Conservation (phyloP, 179 eudicot species). For the Beta lomatogona region DNA sequence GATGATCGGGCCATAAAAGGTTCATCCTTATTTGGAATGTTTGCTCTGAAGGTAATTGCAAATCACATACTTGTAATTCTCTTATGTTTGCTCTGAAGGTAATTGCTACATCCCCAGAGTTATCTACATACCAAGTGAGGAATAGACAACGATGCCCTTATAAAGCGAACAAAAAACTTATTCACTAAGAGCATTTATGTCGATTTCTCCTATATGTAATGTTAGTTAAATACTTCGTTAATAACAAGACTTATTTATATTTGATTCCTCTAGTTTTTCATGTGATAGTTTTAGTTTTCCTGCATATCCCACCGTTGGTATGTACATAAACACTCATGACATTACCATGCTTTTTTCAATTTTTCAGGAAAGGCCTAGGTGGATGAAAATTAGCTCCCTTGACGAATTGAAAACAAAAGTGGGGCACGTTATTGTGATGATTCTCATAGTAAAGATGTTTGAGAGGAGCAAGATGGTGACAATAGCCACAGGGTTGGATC, state of each 20-base stretch:
- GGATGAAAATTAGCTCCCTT: constrained; percentile 96
- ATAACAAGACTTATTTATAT: no score
- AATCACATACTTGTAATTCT: neutral
- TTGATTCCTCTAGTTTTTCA: neutral
- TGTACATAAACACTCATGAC: neutral
- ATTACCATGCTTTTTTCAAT: neutral
- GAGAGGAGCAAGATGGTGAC: constrained; percentile 99
- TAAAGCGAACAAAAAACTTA: no score
- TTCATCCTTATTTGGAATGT: constrained; percentile 97
- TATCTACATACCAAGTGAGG: no score
- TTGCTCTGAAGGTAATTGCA: constrained; percentile 73
- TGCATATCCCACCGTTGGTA: neutral
- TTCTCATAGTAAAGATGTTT: constrained; percentile 94
- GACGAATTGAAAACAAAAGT: constrained; percentile 93
- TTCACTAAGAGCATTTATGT: no score
- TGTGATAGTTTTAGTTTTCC: neutral
- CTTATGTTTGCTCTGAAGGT: neutral
- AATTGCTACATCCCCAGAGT: no score
- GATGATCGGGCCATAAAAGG: constrained; percentile 83
- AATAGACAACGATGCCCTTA: no score
- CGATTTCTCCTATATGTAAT: no score
- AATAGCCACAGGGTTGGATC: constrained; percentile 89
- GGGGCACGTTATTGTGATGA: constrained; percentile 95
- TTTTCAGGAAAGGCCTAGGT: constrained; percentile 84
- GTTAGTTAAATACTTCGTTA: no score